Evolutionary conservation across 2,329 filamentous ascomycete species (phyloP).

Genomic region (Fusarium secorum): DNA sequence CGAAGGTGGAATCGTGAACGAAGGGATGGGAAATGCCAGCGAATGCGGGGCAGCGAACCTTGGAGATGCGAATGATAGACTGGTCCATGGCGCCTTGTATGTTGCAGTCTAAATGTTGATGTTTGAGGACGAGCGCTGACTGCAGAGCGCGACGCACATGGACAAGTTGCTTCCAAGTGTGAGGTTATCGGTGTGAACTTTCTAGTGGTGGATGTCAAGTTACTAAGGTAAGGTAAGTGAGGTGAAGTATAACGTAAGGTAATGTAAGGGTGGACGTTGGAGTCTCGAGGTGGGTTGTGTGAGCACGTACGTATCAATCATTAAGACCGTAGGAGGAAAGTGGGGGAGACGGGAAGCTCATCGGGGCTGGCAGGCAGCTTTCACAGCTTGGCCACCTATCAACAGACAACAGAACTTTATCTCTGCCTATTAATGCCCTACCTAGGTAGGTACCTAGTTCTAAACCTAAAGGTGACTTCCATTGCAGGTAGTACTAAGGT

Average conservation of each 20-base stretch:
- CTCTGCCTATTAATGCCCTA: not conserved
- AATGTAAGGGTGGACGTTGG: constrained; percentile 6
- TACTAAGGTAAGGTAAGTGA: not conserved
- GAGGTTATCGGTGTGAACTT: not conserved
- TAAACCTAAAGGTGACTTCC: not conserved
- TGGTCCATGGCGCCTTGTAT: constrained; percentile 65
- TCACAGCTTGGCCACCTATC: not conserved
- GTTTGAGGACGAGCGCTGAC: not conserved
- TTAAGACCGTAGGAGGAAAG: constrained; percentile 31
- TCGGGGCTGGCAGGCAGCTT: not conserved
- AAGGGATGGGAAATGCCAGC: constrained; percentile 20
- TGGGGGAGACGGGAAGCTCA: constrained; percentile 19
- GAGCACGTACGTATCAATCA: not conserved
- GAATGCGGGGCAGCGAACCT: constrained; percentile 59
- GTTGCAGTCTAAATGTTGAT: constrained; percentile 18
- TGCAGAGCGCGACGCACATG: constrained; percentile 25
- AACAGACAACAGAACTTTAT: not conserved
- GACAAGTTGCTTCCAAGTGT: constrained; percentile 5
- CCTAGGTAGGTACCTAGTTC: too few relatives aligned
- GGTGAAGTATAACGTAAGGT: not conserved
- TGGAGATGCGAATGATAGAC: constrained; percentile 86
- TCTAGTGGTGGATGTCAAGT: not conserved
- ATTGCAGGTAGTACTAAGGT: not conserved
- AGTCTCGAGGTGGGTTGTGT: constrained; percentile 24
- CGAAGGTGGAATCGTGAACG: constrained; percentile 21